Base-by-base conservation (phyloP, 768 basidiomycete genomes). In the Polyporus arcularius region DNA sequence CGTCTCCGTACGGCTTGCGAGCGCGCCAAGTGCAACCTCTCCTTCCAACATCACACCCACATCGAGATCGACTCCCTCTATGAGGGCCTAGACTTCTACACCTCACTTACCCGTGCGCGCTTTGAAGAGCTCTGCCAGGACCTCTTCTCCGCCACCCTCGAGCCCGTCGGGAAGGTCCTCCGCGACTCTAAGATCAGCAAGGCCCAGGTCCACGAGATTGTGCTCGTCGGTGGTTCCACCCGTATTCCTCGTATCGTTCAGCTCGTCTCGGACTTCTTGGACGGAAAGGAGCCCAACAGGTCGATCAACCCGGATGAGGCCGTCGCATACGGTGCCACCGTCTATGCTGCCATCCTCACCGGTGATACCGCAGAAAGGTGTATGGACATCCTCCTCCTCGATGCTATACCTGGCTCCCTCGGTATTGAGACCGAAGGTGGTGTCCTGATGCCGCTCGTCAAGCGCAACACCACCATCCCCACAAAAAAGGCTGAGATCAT, bases 291-390 rank as follows among this genome's bases (percentile, higher is more conserved):
- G 81, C 96, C 94, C 70, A 95, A 94, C 85, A 97, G 96, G 85
- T 90, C 90, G 80, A 98, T 98, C 83, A 98, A 98, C 87, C 96
- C 96, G 54, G 96, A 98, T 67, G 96, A 98, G 80, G 96, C 96
- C 58, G 95, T 98, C 60, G 96, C 96, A 18, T 97, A 97, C 75
- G 96, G 96, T 82, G 96, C 96, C 57, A 96, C 96, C 61, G 95
- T 99, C 69, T 96, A 98, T 79, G 96, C 94, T 58, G 96, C 96
- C 70, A 96, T 98, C 70, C 89, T 98, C 58, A 93, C 96, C 30
- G 96, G 96, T 71, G 94, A 98, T 75, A 96, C 95, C 30, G 97
- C 96, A 1, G 96, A 97, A 80, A 95, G 95, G 82, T 98, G n/a
- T 95, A 21, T 93, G 76, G 95, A 98, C 68, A 83, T 98, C 55